Conservation (phyloP, 2,329 filamentous ascomycete species). For the Aspergillus tubingensis region DNA sequence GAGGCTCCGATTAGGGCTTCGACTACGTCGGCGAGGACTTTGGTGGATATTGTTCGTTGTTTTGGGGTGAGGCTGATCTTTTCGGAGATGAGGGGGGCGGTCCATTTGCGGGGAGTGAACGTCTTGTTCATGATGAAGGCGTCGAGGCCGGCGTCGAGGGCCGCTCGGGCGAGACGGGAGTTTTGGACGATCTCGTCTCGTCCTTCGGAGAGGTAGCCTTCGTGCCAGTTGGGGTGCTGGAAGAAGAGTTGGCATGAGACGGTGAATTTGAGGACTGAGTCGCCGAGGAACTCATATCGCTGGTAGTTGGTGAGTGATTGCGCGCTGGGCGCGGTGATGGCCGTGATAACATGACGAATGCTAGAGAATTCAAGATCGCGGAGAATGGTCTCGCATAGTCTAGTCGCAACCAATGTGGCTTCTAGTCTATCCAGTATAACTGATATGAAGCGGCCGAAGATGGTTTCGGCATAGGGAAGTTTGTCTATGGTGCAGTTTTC, state of each 20-base stretch:
- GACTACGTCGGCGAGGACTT: slow-evolving; percentile 82
- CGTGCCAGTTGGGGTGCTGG: slow-evolving; percentile 67
- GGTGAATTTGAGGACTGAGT: slow-evolving; percentile 76
- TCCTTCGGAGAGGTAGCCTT: slow-evolving; percentile 69
- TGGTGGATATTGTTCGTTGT: slow-evolving; percentile 63
- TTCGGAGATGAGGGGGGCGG: slow-evolving; percentile 60
- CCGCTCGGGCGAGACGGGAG: slow-evolving; percentile 66
- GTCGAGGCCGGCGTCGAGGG: slow-evolving; percentile 65
- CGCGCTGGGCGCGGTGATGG: slow-evolving; percentile 68
- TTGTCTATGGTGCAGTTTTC: slow-evolving; percentile 38
- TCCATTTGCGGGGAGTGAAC: slow-evolving; percentile 74
- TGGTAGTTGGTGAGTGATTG: slow-evolving; percentile 71
- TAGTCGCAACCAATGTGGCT: slow-evolving; percentile 62
- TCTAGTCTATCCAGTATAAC: slow-evolving; percentile 72
- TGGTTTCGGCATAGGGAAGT: slow-evolving; percentile 49
- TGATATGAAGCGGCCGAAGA: slow-evolving; percentile 66
- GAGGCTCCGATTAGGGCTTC: slow-evolving; percentile 81
- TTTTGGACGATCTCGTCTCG: slow-evolving; percentile 77
- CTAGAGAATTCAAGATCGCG: slow-evolving; percentile 56
- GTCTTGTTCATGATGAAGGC: slow-evolving; percentile 68
- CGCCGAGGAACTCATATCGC: slow-evolving; percentile 82
- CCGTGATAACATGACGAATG: slow-evolving; percentile 61
- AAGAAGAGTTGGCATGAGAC: slow-evolving; percentile 66
- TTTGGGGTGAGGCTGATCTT: slow-evolving; percentile 17
- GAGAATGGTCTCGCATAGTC: slow-evolving; percentile 60